Evolutionary conservation across 2,329 filamentous ascomycete species (phyloP), one percentile per base, ranked within the genome.

Genomic region (Simplicillium aogashimaense): DNA sequence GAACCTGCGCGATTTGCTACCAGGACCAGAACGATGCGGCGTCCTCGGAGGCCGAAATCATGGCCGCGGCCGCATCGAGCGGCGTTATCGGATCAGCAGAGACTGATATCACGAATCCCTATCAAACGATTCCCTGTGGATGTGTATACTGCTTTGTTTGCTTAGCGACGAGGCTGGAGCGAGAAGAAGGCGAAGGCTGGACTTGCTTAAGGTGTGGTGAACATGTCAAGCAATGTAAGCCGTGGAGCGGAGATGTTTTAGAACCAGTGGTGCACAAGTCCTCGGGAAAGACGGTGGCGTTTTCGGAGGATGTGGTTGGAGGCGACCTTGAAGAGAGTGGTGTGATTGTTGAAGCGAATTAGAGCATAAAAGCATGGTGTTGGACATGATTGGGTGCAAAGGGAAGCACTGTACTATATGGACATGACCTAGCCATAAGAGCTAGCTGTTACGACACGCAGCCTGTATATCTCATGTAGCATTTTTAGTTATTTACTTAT

Each of bases 71-170:
- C 3, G 72, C 78, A 10, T 78, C 80, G 4, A 80, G 81, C 44
- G 88, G 89, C 12, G 83, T 95, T 10, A 73, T 94, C 33, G 90
- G 89, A 14, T 94, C 85, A 14, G 85, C 86, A 7, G 83, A 88
- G 48, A 95, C 89, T 1, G 92, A 97, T 53, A 82, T 97, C 45
- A 95, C 90, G 4, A 98, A 97, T 57, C 89, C 92, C 0, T 98
- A 98, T 58, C 87, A 95, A 63, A 78, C 88, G 1, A 76, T 89
- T 3, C 82, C 87, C 1, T 98, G 92, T 53, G 84, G 84, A 1
- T 95, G 89, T 59, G 72, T 95, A 43, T 98, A 97, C 64, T 98
- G 92, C 62, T 98, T 94, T 56, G 86, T 94, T 14, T 98, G 92
- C 55, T 64, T 97, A n/a, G 87, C 89, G 3, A 86, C 88, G 43